Evolutionary conservation across 1,284 basidiomycete species (phyloP).

Genomic region (Boletus mariae): DNA sequence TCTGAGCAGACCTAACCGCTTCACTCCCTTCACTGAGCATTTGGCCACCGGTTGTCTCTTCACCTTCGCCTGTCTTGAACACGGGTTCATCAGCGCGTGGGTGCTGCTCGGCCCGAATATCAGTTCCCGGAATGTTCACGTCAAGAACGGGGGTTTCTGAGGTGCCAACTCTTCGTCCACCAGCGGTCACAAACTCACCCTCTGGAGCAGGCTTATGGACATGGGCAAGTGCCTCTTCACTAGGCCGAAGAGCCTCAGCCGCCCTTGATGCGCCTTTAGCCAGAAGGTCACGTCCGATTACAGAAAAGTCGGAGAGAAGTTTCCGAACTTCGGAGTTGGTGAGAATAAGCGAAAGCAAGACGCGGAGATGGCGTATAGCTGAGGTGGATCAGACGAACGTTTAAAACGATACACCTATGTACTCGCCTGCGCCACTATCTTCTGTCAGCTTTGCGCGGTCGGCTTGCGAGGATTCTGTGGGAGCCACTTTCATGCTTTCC

Average conservation of each 20-base stretch:
- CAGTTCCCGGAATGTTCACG: constrained; percentile 43
- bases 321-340: constrained; percentile 93
- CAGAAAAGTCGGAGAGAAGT: constrained; percentile 75
- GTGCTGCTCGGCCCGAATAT: constrained; percentile 44
- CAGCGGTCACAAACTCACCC: constrained; percentile 54
- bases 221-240: constrained; percentile 55
- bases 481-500: constrained; percentile 41
- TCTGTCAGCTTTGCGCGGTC: constrained; percentile 53
- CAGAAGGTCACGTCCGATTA: constrained; percentile 86
- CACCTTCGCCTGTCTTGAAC: constrained; percentile 31
- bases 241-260: constrained; percentile 70
- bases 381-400: not conserved
- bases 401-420: constrained; percentile 7
- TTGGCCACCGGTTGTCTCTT: constrained; percentile 23
- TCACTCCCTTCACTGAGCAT: constrained; percentile 19
- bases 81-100: constrained; percentile 42
- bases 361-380: constrained; percentile 85
- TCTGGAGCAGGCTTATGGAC: constrained; percentile 71
- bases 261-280: constrained; percentile 74
- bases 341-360: constrained; percentile 76
- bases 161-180: constrained; percentile 43
- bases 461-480: constrained; percentile 46
- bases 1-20: constrained; percentile 22
- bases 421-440: constrained; percentile 59
- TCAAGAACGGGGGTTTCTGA: constrained; percentile 51